A percentile compares a stretch with the other conserved stretches of the same genome.
These are phyloP conservation scores for Gracilaria caudata DNA, from an alignment of 23 red algal species.

Conservation along the genomic window DNA sequence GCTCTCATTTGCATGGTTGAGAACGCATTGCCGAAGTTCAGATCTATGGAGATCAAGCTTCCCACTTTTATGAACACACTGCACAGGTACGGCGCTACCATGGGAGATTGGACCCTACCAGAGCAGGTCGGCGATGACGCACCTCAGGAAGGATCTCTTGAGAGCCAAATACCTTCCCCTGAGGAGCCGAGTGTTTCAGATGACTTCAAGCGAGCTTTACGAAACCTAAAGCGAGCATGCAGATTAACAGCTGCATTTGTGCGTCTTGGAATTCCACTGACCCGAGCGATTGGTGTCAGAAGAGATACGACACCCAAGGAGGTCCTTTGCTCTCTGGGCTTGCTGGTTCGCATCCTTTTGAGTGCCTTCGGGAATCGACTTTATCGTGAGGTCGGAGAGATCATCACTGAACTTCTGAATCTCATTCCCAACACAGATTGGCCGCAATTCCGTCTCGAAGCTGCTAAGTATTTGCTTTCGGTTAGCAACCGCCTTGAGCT, in stretches of 20 bases:
- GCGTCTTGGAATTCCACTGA: slow-evolving; percentile 2
- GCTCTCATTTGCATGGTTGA: slow-evolving; percentile 8
- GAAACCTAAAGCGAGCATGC: slow-evolving; percentile 41
- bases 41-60: neutral
- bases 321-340: slow-evolving; percentile 13
- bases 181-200: neutral
- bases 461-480: slow-evolving; percentile 40
- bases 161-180: neutral
- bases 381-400: slow-evolving; percentile 23
- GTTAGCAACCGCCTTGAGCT: slow-evolving; percentile 31
- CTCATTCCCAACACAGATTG: slow-evolving; percentile 9
- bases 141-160: neutral
- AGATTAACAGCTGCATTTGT: slow-evolving; percentile 34
- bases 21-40: neutral
- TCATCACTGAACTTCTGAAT: slow-evolving; percentile 37
- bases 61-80: slow-evolving; percentile 30
- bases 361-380: slow-evolving; percentile 50
- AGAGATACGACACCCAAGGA: neutral
- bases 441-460: slow-evolving; percentile 13
- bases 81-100: slow-evolving; percentile 21
- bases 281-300: neutral
- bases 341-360: slow-evolving; percentile 14
- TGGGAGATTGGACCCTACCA: neutral
- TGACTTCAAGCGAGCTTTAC: slow-evolving; percentile 18
- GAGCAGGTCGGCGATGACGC: neutral